Base-by-base conservation (phyloP, 768 basidiomycete genomes). In the Hygrocybe coccinea region DNA sequence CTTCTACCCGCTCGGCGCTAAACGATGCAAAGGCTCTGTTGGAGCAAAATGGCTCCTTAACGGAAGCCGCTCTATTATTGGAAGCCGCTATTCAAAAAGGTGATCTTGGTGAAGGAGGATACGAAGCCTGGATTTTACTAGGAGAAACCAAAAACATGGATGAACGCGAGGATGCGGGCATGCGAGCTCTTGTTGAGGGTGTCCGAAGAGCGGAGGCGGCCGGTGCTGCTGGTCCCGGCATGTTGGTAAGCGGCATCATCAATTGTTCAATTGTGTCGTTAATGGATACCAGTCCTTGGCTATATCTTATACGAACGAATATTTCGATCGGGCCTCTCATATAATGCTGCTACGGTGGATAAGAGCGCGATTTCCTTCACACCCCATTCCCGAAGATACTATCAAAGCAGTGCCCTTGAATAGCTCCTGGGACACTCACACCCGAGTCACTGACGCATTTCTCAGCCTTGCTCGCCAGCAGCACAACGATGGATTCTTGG, bases 291-390 rank as follows among this genome's bases (percentile, higher is more conserved):
- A 97, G 95, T 93, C 93, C 5, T 81, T 97, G 34, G 94, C 95
- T 1, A 93, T 97, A 59, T 93, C 92, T 8, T 98, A 91, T 69
- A 95, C 95, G 33, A 99, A 98, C 64, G 95, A 98, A 71, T 83
- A 83, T 0, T 88, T 86, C 62, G 95, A 98, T 63, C 79, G 88
- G 10, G 94, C 86, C 6, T 88, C 95, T 2, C 84, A 95, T 65
- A 74, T 84, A 0, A 90, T 87, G 76, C 80, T 99, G 14, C 80
- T 95, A 48, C 87, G 87, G 33, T 97, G 92, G 90, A 75, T 97
- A 49, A 73, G 74, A 53, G 80, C 86, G 36, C 80, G 80, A 46
- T 86, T 81, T 69, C 87, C 83, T 8, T 74, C 73, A 19, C 76
- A 78, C 58, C 74, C 70, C 41, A 73, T 89, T 39, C 69, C 82